phyloP scores from a whole-genome alignment of 2,329 filamentous ascomycete species.

The Nemania sp. region DNA sequence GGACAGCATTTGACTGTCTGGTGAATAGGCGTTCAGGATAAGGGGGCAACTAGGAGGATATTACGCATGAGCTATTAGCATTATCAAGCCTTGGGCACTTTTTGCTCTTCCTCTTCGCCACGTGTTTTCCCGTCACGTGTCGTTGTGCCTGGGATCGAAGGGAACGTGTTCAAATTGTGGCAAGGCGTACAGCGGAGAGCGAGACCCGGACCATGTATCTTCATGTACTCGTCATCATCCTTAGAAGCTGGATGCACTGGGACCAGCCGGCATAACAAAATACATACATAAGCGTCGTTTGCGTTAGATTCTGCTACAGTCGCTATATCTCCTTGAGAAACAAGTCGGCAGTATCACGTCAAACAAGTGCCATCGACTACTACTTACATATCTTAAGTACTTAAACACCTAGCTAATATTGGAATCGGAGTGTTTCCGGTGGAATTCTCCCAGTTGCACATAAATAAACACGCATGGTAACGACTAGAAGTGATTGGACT shows the following conservation, averaged over 20 bases:
- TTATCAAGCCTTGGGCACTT: neutral
- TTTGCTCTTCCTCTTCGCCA: neutral
- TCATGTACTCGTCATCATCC: no score
- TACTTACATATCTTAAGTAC: neutral
- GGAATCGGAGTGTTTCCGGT: neutral
- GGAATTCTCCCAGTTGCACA: constrained; percentile 1
- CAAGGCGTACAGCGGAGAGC: no score
- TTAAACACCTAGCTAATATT: neutral
- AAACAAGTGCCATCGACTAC: neutral
- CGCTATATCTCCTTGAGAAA: neutral
- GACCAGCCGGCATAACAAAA: neutral
- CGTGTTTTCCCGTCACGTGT: neutral
- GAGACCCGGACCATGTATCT: no score
- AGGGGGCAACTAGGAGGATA: constrained; percentile 2
- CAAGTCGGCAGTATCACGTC: neutral
- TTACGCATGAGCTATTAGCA: constrained; percentile 3
- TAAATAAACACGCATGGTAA: neutral
- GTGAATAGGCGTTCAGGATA: constrained; percentile 18
- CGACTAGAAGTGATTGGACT: neutral
- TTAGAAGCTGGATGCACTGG: neutral
- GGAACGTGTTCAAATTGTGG: neutral
- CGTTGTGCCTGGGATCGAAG: neutral
- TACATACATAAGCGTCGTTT: neutral
- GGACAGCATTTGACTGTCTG: constrained; percentile 11
- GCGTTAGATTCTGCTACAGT: neutral